A percentile compares a stretch with the other conserved stretches of the same genome.
Evolutionary conservation across 768 basidiomycete genomes (phyloP).

Genomic region (Russula emetica): DNA sequence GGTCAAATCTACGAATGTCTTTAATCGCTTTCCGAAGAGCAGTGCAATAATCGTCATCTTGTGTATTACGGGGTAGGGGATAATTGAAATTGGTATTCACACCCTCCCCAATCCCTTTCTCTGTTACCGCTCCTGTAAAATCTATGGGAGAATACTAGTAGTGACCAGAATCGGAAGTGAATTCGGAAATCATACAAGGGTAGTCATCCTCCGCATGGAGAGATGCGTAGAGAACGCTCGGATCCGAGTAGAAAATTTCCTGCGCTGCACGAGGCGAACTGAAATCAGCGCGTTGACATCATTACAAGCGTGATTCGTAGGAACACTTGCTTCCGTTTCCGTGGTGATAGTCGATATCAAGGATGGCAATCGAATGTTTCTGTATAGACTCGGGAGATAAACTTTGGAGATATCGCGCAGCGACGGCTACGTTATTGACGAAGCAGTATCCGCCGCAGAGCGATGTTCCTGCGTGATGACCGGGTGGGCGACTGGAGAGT

Average conservation of each 20-base stretch:
- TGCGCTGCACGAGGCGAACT: slow-evolving; percentile 28
- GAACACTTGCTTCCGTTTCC: slow-evolving; percentile 33
- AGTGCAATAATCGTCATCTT: slow-evolving; percentile 31
- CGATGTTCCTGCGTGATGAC: slow-evolving; percentile 34
- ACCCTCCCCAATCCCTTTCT: slow-evolving; percentile 32
- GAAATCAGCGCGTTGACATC: neutral
- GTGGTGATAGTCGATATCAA: slow-evolving; percentile 38
- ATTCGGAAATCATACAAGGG: slow-evolving; percentile 31
- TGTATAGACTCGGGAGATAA: neutral
- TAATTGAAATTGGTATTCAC: slow-evolving; percentile 33
- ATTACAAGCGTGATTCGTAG: no score
- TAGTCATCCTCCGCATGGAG: slow-evolving; percentile 35
- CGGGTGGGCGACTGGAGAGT: slow-evolving; percentile 33
- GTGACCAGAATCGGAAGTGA: neutral
- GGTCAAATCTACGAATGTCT: slow-evolving; percentile 28
- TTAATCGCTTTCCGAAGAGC: slow-evolving; percentile 28
- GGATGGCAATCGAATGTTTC: slow-evolving; percentile 30
- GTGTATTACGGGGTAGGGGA: slow-evolving; percentile 33
- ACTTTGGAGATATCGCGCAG: slow-evolving; percentile 32
- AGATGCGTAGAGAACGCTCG: slow-evolving; percentile 34
- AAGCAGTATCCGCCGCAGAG: slow-evolving; percentile 38
- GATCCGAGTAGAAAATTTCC: slow-evolving; percentile 34
- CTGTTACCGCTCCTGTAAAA: slow-evolving; percentile 33
- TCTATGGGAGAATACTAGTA: slow-evolving; percentile 28
- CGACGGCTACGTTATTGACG: slow-evolving; percentile 36